A percentile compares a stretch with the other conserved stretches of the same genome.
Evolutionary conservation across 2,329 filamentous ascomycete genomes (phyloP).

Genomic region (Arthrobotrys pseudoclavata): DNA sequence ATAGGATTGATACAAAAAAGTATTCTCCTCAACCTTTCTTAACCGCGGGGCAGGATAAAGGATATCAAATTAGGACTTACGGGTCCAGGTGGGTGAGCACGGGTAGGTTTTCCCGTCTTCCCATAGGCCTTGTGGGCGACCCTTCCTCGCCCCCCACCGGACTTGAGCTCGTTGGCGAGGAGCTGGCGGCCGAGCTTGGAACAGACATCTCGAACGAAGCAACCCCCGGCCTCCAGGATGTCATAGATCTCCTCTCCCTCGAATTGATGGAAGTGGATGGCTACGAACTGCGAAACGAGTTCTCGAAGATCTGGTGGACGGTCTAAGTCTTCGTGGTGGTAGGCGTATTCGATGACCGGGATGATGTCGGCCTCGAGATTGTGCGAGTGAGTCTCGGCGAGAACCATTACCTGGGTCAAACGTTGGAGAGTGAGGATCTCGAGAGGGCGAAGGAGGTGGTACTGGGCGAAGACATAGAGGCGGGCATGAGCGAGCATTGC

Average conservation of each 20-base stretch:
- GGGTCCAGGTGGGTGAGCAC: neutral
- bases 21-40: neutral
- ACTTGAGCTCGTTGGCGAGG: conserved; percentile 13
- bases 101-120: neutral
- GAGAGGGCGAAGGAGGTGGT: conserved; percentile 21
- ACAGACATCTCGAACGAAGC: conserved; percentile 42
- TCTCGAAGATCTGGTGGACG: conserved; percentile 36
- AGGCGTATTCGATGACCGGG: conserved; percentile 32
- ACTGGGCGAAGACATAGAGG: conserved; percentile 43
- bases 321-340: neutral
- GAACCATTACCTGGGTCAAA: conserved; percentile 29
- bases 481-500: conserved; percentile 26
- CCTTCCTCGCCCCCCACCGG: neutral
- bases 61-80: conserved; percentile 4
- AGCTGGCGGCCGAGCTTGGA: conserved; percentile 14
- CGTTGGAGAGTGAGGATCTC: conserved; percentile 32
- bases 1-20: neutral
- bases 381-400: conserved; percentile 1
- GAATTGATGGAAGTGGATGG: conserved; percentile 35
- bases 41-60: neutral
- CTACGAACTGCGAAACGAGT: conserved; percentile 40
- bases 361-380: conserved; percentile 26
- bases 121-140: neutral
- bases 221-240: conserved; percentile 32
- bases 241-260: conserved; percentile 19